phyloP scores from a whole-genome alignment of 2,329 filamentous ascomycete genomes.

The Xylaria sp. region DNA sequence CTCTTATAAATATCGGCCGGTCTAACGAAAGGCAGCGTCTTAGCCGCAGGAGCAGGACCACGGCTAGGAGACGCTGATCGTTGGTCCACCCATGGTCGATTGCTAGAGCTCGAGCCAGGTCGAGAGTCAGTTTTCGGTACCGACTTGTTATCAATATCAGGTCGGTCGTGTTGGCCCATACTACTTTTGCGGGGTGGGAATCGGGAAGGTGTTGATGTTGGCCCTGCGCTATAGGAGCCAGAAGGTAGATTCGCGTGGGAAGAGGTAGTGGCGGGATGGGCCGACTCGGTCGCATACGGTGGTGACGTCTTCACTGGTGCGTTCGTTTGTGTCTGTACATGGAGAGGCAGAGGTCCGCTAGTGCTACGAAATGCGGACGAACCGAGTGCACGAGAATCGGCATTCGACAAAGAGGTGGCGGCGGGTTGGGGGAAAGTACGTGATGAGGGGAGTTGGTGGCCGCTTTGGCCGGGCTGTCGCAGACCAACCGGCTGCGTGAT shows the following conservation, averaged over 20 bases:
- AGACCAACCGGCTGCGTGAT: conserved; percentile 51
- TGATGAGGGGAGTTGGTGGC: conserved; percentile 42
- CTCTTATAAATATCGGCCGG: conserved; percentile 82
- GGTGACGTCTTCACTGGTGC: conserved; percentile 7
- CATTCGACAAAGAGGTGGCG: conserved; percentile 31
- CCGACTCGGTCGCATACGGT: conserved; percentile 16
- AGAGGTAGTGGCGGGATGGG: conserved; percentile 26
- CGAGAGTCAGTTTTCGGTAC: conserved; percentile 44
- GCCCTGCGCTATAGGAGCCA: conserved; percentile 41
- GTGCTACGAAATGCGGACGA: conserved; percentile 40
- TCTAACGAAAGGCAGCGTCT: conserved; percentile 71
- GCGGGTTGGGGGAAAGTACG: conserved; percentile 44
- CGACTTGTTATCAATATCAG: conserved; percentile 40
- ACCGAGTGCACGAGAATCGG: conserved; percentile 34
- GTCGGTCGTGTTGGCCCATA: conserved; percentile 59
- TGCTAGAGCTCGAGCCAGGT: conserved; percentile 44
- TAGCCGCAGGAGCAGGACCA: conserved; percentile 50
- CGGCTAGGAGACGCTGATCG: conserved; percentile 54
- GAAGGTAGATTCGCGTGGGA: conserved; percentile 41
- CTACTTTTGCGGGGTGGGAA: conserved; percentile 73
- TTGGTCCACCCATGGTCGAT: conserved; percentile 50
- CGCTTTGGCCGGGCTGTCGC: conserved; percentile 54
- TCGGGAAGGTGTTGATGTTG: conserved; percentile 51
- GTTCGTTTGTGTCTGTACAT: conserved; percentile 45
- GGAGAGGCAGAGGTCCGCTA: conserved; percentile 46